A percentile compares a stretch with the other conserved stretches of the same genome.
Conservation (phyloP, 768 basidiomycete genomes). For the Panaeolus cyanescens region DNA sequence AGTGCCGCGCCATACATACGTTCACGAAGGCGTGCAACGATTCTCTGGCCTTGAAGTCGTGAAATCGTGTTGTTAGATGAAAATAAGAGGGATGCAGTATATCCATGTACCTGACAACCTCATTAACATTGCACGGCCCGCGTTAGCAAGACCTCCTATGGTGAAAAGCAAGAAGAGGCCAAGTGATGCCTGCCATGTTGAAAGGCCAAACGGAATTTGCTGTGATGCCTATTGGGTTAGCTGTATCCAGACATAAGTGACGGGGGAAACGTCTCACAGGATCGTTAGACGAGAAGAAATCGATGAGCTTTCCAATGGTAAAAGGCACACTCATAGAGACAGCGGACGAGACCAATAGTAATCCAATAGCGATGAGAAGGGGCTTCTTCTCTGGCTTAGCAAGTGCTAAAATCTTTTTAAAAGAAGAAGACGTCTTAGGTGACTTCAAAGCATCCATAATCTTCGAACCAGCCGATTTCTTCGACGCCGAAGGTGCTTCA, state of each 20-base stretch:
- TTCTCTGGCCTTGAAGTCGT: constrained; percentile 66
- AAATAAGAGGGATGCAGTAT: neutral
- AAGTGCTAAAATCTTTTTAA: constrained; percentile 74
- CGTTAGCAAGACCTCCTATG: constrained; percentile 85
- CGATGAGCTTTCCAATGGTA: constrained; percentile 92
- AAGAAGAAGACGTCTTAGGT: constrained; percentile 56
- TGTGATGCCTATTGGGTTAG: constrained; percentile 24
- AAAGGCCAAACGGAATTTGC: constrained; percentile 81
- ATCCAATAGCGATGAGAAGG: constrained; percentile 71
- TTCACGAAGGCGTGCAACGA: constrained; percentile 85
- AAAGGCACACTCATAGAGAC: constrained; percentile 94
- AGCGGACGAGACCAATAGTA: constrained; percentile 84
- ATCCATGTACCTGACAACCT: constrained; percentile 68
- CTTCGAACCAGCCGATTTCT: neutral
- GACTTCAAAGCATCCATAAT: constrained; percentile 14
- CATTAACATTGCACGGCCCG: constrained; percentile 83
- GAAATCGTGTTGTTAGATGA: neutral
- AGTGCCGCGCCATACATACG: constrained; percentile 83
- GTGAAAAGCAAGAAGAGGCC: constrained; percentile 78
- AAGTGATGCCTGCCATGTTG: constrained; percentile 78
- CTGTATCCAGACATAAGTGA: neutral
- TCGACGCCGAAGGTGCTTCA: neutral
- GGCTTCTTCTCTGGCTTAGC: constrained; percentile 84
- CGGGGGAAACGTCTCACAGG: constrained; percentile 54
- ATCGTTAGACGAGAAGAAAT: constrained; percentile 78